These are phyloP conservation scores for Lasiosphaeris hirsuta DNA, from an alignment of 495 filamentous ascomycete species.

Conservation along the genomic window DNA sequence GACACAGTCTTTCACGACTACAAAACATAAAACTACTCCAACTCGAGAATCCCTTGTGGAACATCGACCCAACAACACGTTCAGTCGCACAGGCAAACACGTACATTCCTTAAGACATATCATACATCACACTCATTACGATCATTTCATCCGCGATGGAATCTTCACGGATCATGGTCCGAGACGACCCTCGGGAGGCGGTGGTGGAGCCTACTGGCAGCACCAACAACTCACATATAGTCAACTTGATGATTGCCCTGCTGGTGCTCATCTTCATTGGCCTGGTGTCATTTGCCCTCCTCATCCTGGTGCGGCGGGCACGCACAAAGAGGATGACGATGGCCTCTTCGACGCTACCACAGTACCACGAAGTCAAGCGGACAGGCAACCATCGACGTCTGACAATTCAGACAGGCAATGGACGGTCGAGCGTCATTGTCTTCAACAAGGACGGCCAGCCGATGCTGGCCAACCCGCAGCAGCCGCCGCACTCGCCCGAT, in stretches of 20 bases:
- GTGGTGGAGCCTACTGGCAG: conserved; percentile 36
- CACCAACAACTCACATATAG: conserved; percentile 48
- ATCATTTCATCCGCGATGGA: conserved; percentile 39
- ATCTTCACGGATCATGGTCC: conserved; percentile 45
- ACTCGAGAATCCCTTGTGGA: conserved; percentile 2
- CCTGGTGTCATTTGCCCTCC: conserved; percentile 59
- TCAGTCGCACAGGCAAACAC: conserved; percentile 2
- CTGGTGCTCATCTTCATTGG: conserved; percentile 70
- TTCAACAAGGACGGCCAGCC: conserved; percentile 68
- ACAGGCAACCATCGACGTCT: conserved; percentile 42
- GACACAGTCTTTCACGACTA: conserved; percentile 25
- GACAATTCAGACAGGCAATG: conserved; percentile 57
- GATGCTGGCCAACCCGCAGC: conserved; percentile 68
- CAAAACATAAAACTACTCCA: conserved; percentile 2
- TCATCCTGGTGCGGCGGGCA: conserved; percentile 67
- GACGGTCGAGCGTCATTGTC: conserved; percentile 69
- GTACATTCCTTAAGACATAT: conserved; percentile 2
- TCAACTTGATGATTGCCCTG: conserved; percentile 75
- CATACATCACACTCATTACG: conserved; percentile 17
- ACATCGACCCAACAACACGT: conserved; percentile 5
- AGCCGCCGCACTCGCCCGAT: conserved; percentile 72
- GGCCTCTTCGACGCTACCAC: conserved; percentile 56
- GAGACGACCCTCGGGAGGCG: conserved; percentile 40
- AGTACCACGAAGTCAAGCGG: conserved; percentile 47
- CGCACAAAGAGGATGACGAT: conserved; percentile 36